Evolutionary conservation across 2,329 filamentous ascomycete species (phyloP).

Genomic region (Lachnum nothofagi): DNA sequence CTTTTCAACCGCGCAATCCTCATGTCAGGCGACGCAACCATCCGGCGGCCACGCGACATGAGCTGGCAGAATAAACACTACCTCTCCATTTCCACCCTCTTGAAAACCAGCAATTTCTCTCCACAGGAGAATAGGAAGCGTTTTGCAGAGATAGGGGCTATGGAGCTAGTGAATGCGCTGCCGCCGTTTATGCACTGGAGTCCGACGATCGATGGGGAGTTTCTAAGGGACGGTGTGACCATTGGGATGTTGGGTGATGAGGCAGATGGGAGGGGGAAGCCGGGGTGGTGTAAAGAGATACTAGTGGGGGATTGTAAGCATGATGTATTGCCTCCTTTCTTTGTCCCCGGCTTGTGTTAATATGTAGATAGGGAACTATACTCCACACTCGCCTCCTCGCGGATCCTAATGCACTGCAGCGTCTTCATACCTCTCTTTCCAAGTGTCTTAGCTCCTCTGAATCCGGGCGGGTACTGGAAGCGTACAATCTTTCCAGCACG

Average conservation of each 20-base stretch:
- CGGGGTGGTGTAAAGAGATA: conserved; percentile 14
- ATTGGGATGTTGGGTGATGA: conserved; percentile 8
- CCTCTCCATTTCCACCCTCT: neutral
- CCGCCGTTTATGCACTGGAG: conserved; percentile 16
- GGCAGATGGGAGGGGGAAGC: conserved; percentile 5
- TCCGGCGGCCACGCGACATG: conserved; percentile 13
- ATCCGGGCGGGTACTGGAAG: conserved; percentile 1
- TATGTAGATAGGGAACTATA: conserved; percentile 11
- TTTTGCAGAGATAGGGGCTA: conserved; percentile 3
- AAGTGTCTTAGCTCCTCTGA: neutral
- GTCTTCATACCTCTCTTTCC: conserved; percentile 6
- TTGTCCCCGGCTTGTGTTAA: neutral
- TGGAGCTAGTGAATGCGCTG: conserved; percentile 6
- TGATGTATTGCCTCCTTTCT: conserved; percentile 9
- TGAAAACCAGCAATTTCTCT: conserved; percentile 1
- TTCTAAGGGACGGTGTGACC: conserved; percentile 9
- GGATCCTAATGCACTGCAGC: conserved; percentile 6
- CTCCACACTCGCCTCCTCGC: conserved; percentile 16
- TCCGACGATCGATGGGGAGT: conserved; percentile 13
- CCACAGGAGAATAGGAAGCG: neutral
- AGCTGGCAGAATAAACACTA: conserved; percentile 14
- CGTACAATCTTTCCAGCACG: conserved; percentile 2
- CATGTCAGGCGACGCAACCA: conserved; percentile 20
- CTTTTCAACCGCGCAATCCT: conserved; percentile 17
- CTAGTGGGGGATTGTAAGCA: conserved; percentile 15